These are phyloP conservation scores for Didymella glomerata DNA, from an alignment of 2,329 filamentous ascomycete genomes.

Conservation along the genomic window DNA sequence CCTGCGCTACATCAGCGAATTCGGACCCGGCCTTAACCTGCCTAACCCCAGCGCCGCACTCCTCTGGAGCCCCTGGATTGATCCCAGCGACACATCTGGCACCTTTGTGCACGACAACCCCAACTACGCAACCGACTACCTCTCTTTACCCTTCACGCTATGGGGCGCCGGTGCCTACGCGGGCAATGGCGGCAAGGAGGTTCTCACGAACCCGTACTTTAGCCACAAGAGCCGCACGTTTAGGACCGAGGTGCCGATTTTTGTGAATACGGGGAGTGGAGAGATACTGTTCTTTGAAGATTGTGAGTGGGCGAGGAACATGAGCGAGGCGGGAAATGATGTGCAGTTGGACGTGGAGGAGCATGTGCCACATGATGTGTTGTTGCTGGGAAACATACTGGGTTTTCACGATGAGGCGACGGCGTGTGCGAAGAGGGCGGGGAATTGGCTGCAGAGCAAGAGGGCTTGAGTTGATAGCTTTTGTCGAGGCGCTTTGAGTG, in stretches of 20 bases:
- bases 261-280: slow-evolving; percentile 51
- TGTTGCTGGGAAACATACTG: slow-evolving; percentile 51
- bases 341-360: slow-evolving; percentile 54
- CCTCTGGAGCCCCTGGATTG: slow-evolving; percentile 57
- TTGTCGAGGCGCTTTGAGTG: too few relatives aligned
- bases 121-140: slow-evolving; percentile 54
- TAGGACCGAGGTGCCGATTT: slow-evolving; percentile 51
- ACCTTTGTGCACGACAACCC: slow-evolving; percentile 41
- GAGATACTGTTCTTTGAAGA: slow-evolving; percentile 56
- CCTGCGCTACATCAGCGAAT: slow-evolving; percentile 57
- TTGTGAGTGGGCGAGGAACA: slow-evolving; percentile 49
- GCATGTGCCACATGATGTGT: slow-evolving; percentile 57
- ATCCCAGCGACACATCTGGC: slow-evolving; percentile 43
- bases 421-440: slow-evolving; percentile 49
- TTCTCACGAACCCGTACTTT: slow-evolving; percentile 49
- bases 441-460: slow-evolving; percentile 45
- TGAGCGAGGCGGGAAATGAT: slow-evolving; percentile 53
- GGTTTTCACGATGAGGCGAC: slow-evolving; percentile 55
- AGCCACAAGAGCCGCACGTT: slow-evolving; percentile 52
- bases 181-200: slow-evolving; percentile 25
- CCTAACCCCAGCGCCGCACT: slow-evolving; percentile 50
- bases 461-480: slow-evolving; percentile 3
- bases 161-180: slow-evolving; percentile 56
- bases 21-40: slow-evolving; percentile 47
- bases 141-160: slow-evolving; percentile 48